Evolutionary conservation across 768 basidiomycete genomes (phyloP), one percentile per base, ranked within the genome.

Genomic region (Rubroboletus satanas): DNA sequence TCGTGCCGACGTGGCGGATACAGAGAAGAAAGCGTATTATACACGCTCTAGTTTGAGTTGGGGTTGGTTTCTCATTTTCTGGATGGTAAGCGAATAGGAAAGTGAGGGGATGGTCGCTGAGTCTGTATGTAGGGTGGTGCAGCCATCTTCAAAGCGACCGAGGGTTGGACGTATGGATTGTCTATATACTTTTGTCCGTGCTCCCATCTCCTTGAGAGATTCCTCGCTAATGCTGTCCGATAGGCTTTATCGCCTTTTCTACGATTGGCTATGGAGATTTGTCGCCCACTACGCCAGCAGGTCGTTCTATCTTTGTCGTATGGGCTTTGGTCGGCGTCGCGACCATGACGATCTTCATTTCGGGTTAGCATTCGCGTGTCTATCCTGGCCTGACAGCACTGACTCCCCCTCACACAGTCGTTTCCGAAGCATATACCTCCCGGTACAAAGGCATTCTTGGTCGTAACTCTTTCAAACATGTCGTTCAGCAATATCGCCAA

Each of bases 301-400:
- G 90, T 11, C 81, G 88, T 23, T 81, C 86, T 14, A 77, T 92
- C 33, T 92, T 92, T 66, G 78, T 90, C 38, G 80, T 83, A 3
- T 91, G 90, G 90, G 86, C 89, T 0, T 68, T 92, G 35, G 70
- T 90, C 7, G 90, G 88, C 15, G 84, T 90, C 14, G 87, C 77
- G 1, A 82, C 87, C 1, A 81, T 91, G 82, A 88, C 90, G 0
- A 82, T 88, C 28, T 74, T 90, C 14, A 77, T 90, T 55, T 85
- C 88, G 7, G 80, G 88, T 87, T 41, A 8, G 80, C 8, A 17
- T 47, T n/a, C 21, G 4, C 49, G 44, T 14, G 8, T 43, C 18
- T 17, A 3, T 45, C 4, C 17, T 33, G 12, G 10, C 9, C 18
- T 17, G 3, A 21, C 11, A 4, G 14, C 17, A 8, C 26, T 61